phyloP scores from a whole-genome alignment of 2,329 filamentous ascomycete species.

The Ophiosphaerella korrae region DNA sequence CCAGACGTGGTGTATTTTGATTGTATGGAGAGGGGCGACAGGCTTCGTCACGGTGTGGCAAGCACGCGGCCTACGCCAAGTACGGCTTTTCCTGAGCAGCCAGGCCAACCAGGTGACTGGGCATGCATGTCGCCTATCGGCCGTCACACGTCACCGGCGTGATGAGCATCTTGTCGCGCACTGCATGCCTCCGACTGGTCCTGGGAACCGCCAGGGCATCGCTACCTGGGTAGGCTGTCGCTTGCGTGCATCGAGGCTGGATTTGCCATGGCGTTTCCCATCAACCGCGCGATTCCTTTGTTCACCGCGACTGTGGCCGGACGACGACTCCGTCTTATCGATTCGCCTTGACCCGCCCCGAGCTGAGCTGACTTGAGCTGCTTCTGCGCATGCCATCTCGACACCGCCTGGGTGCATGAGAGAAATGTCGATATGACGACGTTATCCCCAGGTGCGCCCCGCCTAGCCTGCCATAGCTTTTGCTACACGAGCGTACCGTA shows the following conservation, averaged over 20 bases:
- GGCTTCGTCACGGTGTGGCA: background rate
- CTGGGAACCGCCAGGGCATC: constrained; percentile 17
- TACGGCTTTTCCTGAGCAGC: background rate
- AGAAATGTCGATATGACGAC: constrained; percentile 28
- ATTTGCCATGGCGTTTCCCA: background rate
- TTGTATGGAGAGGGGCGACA: background rate
- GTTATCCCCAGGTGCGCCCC: constrained; percentile 31
- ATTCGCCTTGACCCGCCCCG: background rate
- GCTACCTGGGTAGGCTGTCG: no score
- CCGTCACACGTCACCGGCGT: constrained; percentile 19
- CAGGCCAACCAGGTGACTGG: background rate
- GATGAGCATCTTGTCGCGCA: constrained; percentile 6
- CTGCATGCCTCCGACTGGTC: constrained; percentile 18
- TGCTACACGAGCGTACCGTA: constrained; percentile 1
- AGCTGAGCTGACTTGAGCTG: background rate
- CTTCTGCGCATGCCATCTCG: background rate
- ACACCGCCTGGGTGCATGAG: constrained; percentile 4
- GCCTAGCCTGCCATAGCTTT: constrained; percentile 1
- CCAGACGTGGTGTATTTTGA: background rate
- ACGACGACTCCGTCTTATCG: no score
- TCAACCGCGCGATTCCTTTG: background rate
- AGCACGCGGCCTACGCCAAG: constrained; percentile 1
- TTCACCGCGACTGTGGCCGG: background rate
- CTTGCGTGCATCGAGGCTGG: constrained; percentile 13
- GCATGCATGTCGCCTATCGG: constrained; percentile 13